phyloP scores from a whole-genome alignment of 169 alveolate genomes.

The Cryptosporidium felis region DNA sequence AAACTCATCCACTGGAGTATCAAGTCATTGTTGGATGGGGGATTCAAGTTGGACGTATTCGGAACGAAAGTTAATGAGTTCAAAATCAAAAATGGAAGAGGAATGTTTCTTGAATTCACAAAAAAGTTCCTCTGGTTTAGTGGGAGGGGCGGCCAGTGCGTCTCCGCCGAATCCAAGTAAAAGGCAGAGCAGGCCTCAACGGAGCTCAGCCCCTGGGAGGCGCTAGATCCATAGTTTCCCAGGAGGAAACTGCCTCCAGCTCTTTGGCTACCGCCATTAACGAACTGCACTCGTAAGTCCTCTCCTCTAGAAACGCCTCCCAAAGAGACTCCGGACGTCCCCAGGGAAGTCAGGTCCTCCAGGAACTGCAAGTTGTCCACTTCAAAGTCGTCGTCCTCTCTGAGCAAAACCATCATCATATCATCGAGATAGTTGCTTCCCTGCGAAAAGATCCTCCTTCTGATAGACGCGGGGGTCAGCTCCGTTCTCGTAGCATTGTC shows the following conservation, averaged over 20 bases:
- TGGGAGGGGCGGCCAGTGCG: constrained; percentile 63
- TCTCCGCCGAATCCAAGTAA: constrained; percentile 46
- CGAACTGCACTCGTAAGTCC: constrained; percentile 14
- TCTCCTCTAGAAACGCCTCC: constrained; percentile 26
- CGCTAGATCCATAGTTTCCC: too few species aligned
- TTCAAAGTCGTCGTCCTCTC: constrained; percentile 65
- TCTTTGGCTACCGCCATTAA: too few species aligned
- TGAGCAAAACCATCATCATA: constrained; percentile 67
- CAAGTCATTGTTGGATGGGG: constrained; percentile 57
- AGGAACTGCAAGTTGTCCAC: constrained; percentile 32
- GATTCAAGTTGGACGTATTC: constrained; percentile 39
- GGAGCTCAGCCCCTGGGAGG: too few species aligned
- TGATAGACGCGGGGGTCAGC: constrained; percentile 23
- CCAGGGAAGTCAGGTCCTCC: constrained; percentile 33
- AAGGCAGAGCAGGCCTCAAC: too few species aligned
- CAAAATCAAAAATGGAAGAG: constrained; percentile 42
- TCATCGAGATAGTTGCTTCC: background rate
- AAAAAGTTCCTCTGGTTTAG: constrained; percentile 52
- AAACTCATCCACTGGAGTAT: constrained; percentile 60
- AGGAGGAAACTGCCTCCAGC: too few species aligned
- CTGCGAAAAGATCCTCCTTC: constrained; percentile 40
- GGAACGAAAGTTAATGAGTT: constrained; percentile 63
- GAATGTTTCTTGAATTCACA: constrained; percentile 43
- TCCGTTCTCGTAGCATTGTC: background rate
- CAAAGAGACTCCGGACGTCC: background rate